Base-by-base conservation (phyloP, 371 early-diverging fungal species). In the Phascolomyces articulosus region DNA sequence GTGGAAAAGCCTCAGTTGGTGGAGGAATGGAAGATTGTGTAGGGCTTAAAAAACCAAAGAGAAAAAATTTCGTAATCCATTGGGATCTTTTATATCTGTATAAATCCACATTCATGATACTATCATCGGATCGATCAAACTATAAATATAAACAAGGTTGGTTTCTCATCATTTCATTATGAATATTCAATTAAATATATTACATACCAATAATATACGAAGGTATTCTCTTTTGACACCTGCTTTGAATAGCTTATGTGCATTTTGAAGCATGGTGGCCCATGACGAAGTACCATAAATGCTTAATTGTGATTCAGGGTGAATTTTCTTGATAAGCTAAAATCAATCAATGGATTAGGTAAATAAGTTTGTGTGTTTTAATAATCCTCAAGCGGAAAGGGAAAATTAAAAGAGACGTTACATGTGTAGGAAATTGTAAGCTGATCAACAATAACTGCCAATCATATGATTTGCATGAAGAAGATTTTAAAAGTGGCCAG, bases 91-190 rank as follows among this genome's bases (percentile, higher is more conserved):
- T 57, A 15, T 51, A 26, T 51, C 48, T 16, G 23, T 29, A 44
- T 40, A 67, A 27, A 20, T 57, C 20, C 6, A 38, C 24, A 27
- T 48, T 51, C 58, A 61, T 58, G 4, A 41, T n/a, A 15, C 38
- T 40, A 21, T 62, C 48, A 57, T 58, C 51, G 40, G 28, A 57
- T 11, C 67, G 61, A 40, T 67, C 67, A 62, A 67, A 62, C 67
- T 67, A 41, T 44, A 10, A 7, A 58, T 58, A 56, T 58, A 58
- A 13, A 44, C 44, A 44, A 41, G 4, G 6, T 34, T 34, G 2
- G 2, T 9, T 1, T 44, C 15, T 44, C 16, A 44, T 23, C 6
- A 10, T 51, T 51, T 51, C 24, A 1, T n/a, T 10, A 9, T 51
- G 23, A 18, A 7, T 24, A 51, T 44, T 18, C 18, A 51, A 53